Base-by-base conservation (phyloP, 805 yeast genomes). In the Torulaspora gathmanii region DNA sequence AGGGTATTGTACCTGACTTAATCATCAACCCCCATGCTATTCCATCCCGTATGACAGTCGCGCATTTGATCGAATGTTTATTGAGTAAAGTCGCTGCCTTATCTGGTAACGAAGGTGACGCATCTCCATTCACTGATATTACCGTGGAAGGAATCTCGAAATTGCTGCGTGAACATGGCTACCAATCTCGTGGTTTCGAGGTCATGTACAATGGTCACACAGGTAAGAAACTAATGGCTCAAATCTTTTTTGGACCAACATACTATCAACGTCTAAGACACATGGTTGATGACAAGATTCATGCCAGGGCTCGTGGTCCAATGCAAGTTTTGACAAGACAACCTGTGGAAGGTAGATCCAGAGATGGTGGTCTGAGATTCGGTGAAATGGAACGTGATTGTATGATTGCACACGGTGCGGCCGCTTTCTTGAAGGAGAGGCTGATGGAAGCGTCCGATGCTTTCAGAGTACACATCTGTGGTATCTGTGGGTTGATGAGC, bases 311-410 rank as follows among this genome's bases (percentile, higher is more conserved):
- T 5, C 83, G 98, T 75, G 99, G 99, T 44, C 98, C 99, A 12
- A 95, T 91, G 50, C 98, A 91, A 75, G 95, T 91, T 47, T 75
- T 91, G 68, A 91, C 99, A 3, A 85, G 98, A 72, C 99, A 91
- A 70, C 99, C 99, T 4, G 96, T 90, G 52, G 98, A 91, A 71
- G 99, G 99, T 81, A 83, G 99, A 70, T 89, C 97, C 13, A 82
- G 99, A 72, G 98, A 93, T 70, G 99, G 99, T 80, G 99, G 99
- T 58, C 75, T 91, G 67, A 87, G 99, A 71, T 90, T 91, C 79
- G 99, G 99, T 63, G 99, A 91, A 70, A 93, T 93, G 99, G 99
- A 93, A 72, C 87, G 99, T 75, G 99, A 93, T 77, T 93, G 99
- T 84, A 91, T 93, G 97, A 93, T 93, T 75, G 99, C 99, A 2